Evolutionary conservation across 768 basidiomycete genomes (phyloP).

Genomic region (Chiua virens): DNA sequence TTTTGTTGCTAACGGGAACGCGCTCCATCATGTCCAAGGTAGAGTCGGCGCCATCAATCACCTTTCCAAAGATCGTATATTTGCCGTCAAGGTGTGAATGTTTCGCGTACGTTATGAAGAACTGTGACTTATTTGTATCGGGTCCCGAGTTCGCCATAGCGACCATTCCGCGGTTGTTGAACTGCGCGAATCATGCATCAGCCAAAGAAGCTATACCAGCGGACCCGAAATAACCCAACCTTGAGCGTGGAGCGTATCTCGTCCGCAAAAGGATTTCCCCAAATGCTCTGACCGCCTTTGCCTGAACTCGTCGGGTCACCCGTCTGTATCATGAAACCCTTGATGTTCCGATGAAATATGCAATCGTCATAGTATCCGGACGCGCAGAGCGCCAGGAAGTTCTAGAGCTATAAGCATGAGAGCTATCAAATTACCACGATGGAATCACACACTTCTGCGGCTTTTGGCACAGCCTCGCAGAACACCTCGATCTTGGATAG

Average conservation of each 20-base stretch:
- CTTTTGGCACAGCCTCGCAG: conserved; percentile 94
- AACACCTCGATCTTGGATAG: conserved; percentile 83
- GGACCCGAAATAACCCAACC: conserved; percentile 41
- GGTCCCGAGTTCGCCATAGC: conserved; percentile 98
- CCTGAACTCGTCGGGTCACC: conserved; percentile 89
- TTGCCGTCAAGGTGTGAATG: conserved; percentile 94
- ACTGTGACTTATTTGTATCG: conserved; percentile 91
- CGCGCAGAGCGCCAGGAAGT: conserved; percentile 93
- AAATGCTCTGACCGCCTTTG: conserved; percentile 96
- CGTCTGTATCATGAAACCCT: conserved; percentile 93
- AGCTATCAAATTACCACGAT: not conserved
- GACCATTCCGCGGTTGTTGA: conserved; percentile 90
- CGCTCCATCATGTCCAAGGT: conserved; percentile 94
- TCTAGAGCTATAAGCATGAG: conserved; percentile 46
- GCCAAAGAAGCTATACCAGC: not conserved
- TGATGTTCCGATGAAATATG: conserved; percentile 93
- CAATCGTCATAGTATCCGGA: conserved; percentile 83
- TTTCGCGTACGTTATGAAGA: conserved; percentile 89
- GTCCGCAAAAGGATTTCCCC: conserved; percentile 89
- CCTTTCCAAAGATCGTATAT: conserved; percentile 92
- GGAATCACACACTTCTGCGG: conserved; percentile 73
- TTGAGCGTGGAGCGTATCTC: conserved; percentile 94
- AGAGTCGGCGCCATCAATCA: conserved; percentile 97
- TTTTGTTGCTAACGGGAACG: conserved; percentile 88
- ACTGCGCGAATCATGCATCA: conserved; percentile 53